Conservation (phyloP, 352 stramenopile species). For the Pythium insidiosum region DNA sequence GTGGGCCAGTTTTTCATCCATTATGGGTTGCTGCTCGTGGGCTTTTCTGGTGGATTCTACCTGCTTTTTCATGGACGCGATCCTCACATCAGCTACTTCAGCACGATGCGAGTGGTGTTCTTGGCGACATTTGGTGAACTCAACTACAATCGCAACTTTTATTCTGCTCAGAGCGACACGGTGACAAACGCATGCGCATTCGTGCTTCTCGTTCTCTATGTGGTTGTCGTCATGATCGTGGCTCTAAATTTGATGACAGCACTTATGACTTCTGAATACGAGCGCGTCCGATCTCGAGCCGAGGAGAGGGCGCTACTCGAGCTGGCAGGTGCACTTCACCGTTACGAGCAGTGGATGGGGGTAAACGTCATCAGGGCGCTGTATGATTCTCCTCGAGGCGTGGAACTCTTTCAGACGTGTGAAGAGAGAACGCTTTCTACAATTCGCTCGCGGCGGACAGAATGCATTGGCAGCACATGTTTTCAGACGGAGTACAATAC, state of each 20-base stretch:
- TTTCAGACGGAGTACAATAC: too few species aligned
- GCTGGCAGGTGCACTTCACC: slow-evolving; percentile 32
- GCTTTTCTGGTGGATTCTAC: slow-evolving; percentile 37
- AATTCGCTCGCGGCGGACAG: too few species aligned
- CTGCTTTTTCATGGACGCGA: slow-evolving; percentile 33
- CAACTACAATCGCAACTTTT: slow-evolving; percentile 49
- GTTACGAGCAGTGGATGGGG: slow-evolving; percentile 48
- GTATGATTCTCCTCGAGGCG: slow-evolving; percentile 24
- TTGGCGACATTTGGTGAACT: slow-evolving; percentile 49
- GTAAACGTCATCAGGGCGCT: slow-evolving; percentile 22
- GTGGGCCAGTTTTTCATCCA: slow-evolving; percentile 44
- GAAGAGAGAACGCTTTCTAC: slow-evolving; percentile 8
- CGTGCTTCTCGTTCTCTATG: slow-evolving; percentile 35
- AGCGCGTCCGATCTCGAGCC: slow-evolving; percentile 39
- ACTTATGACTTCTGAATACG: slow-evolving; percentile 56
- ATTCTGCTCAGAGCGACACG: slow-evolving; percentile 23
- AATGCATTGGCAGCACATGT: too few species aligned
- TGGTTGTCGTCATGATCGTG: slow-evolving; percentile 48
- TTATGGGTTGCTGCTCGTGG: slow-evolving; percentile 39
- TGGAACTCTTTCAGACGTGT: slow-evolving; percentile 20
- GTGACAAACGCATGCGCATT: slow-evolving; percentile 34
- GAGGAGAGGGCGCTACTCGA: slow-evolving; percentile 41
- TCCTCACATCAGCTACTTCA: slow-evolving; percentile 36
- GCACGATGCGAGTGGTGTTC: slow-evolving; percentile 42
- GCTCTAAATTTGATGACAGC: slow-evolving; percentile 45